phyloP scores from a whole-genome alignment of 805 yeast species.

The Ogataea glucozyma region DNA sequence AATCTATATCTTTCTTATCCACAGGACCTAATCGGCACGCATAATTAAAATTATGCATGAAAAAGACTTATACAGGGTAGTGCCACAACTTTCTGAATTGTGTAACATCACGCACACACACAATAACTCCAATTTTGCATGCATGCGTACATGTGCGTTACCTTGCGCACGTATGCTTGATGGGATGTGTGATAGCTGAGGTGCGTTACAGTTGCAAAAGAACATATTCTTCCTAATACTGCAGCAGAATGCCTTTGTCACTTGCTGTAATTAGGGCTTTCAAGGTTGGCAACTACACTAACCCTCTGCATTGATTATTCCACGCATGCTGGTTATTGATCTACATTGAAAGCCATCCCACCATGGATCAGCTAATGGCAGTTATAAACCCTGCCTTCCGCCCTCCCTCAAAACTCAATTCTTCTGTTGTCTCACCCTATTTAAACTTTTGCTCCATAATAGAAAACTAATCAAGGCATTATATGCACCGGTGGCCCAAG shows the following conservation, averaged over 20 bases:
- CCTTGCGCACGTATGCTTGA: neutral
- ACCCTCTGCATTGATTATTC: neutral
- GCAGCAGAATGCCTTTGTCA: neutral
- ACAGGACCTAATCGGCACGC: too few species aligned
- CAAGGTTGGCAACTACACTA: neutral
- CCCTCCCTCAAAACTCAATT: neutral
- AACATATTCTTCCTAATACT: neutral
- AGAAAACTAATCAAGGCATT: neutral
- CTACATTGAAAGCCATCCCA: constrained; percentile 1
- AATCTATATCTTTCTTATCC: neutral
- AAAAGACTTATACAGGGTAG: too few species aligned
- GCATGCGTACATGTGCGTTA: neutral
- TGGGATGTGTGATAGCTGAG: constrained; percentile 5
- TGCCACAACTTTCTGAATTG: too few species aligned
- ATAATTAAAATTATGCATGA: neutral
- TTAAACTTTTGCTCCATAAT: neutral
- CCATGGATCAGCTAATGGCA: constrained; percentile 1
- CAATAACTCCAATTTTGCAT: neutral
- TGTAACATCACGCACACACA: neutral
- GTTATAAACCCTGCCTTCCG: constrained; percentile 5
- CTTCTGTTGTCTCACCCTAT: neutral
- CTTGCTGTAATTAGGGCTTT: neutral
- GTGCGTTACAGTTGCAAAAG: constrained; percentile 1
- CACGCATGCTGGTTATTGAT: constrained; percentile 4
- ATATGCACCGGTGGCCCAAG: constrained; percentile 8